Evolutionary conservation across 139 green algal species (phyloP).

Genomic region (Chlamydomonas eustigma): DNA sequence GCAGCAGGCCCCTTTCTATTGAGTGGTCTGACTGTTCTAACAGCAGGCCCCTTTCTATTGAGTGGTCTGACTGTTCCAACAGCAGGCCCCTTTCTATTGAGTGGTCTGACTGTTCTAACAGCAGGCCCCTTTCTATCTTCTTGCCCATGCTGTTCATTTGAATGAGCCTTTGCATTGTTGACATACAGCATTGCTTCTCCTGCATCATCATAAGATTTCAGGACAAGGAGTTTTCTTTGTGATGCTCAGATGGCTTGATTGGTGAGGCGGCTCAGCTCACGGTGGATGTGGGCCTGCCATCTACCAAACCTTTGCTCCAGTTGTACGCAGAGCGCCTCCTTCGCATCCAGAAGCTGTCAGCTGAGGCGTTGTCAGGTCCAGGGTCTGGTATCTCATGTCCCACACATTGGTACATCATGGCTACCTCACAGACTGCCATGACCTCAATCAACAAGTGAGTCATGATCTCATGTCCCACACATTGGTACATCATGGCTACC

Average conservation of each 20-base stretch:
- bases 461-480: no score
- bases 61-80: no score
- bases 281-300: conserved; percentile 83
- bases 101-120: no score
- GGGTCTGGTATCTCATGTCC: conserved; percentile 16
- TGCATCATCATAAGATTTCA: background rate
- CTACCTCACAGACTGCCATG: background rate
- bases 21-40: no score
- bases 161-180: no score
- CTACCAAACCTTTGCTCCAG: conserved; percentile 82
- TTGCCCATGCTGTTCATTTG: no score
- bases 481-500: no score
- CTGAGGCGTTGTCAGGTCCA: conserved; percentile 18
- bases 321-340: conserved; percentile 80
- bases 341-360: conserved; percentile 62
- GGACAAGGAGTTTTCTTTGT: no score
- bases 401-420: conserved; percentile 26
- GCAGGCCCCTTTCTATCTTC: conserved; percentile 4
- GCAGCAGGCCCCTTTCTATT: no score
- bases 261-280: conserved; percentile 50
- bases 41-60: no score
- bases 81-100: no score
- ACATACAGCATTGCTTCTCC: background rate
- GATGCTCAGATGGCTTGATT: background rate
- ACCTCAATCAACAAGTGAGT: no score